A percentile compares a stretch with the other conserved stretches of the same genome.
Conservation (phyloP, 2,329 filamentous ascomycete genomes). For the Dryadomyces sulphureus region DNA sequence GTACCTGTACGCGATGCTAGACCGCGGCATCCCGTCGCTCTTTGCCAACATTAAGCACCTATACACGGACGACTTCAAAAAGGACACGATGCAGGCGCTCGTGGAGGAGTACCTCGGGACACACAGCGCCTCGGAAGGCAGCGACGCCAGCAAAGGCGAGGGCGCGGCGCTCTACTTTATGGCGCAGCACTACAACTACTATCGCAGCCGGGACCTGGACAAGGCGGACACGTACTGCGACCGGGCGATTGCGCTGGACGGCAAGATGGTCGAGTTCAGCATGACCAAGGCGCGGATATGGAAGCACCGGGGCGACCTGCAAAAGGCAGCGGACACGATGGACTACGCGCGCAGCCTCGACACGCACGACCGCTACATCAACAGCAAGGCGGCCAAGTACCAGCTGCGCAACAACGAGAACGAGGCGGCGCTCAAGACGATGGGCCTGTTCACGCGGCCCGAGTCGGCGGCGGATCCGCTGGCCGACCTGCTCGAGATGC, state of each 20-base stretch:
- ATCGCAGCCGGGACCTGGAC: constrained; percentile 65
- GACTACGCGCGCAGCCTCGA: constrained; percentile 75
- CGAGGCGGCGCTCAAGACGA: constrained; percentile 70
- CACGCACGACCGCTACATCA: constrained; percentile 88
- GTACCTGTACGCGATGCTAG: constrained; percentile 74
- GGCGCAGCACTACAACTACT: constrained; percentile 93
- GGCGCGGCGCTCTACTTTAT: constrained; percentile 82
- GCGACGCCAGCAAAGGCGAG: constrained; percentile 44
- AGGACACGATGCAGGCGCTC: constrained; percentile 56
- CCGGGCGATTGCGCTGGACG: constrained; percentile 64
- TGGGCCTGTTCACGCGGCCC: constrained; percentile 86
- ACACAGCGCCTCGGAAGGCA: constrained; percentile 19
- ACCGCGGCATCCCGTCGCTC: constrained; percentile 86
- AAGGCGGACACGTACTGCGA: constrained; percentile 77
- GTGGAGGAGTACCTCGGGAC: constrained; percentile 60
- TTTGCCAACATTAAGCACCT: constrained; percentile 95
- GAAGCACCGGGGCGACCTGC: constrained; percentile 73
- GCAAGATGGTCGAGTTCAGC: constrained; percentile 75
- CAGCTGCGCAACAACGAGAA: constrained; percentile 86
- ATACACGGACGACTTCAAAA: constrained; percentile 67
- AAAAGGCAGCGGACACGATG: constrained; percentile 76
- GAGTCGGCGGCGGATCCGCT: constrained; percentile 80
- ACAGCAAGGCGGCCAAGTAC: constrained; percentile 96
- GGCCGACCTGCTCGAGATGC: constrained; percentile 91
- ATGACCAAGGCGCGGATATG: constrained; percentile 92